A percentile compares a stretch with the other conserved stretches of the same genome.
Evolutionary conservation across 2,329 filamentous ascomycete species (phyloP).

Genomic region (Sclerotiophoma versabilis): DNA sequence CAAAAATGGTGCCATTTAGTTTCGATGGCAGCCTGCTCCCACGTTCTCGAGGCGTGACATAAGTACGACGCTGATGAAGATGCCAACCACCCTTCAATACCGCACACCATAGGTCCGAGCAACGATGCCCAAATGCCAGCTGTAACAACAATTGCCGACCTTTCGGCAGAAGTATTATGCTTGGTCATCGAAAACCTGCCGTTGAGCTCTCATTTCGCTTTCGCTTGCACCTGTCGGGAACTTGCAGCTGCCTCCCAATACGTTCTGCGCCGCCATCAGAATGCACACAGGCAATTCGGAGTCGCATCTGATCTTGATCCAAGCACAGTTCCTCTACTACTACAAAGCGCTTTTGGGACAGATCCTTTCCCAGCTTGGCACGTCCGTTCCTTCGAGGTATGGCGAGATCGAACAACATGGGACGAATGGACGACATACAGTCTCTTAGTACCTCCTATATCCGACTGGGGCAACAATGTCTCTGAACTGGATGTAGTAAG

Average conservation of each 20-base stretch:
- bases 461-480: background rate
- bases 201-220: background rate
- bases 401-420: slow-evolving; percentile 4
- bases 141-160: no score
- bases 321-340: background rate
- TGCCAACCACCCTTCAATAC: no score
- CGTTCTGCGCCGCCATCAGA: slow-evolving; percentile 1
- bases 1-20: no score
- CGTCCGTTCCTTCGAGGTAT: slow-evolving; percentile 6
- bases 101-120: no score
- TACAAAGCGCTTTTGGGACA: background rate
- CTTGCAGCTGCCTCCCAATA: background rate
- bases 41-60: no score
- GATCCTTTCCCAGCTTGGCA: slow-evolving; percentile 2
- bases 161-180: background rate
- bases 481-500: background rate
- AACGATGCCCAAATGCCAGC: no score
- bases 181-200: slow-evolving; percentile 1
- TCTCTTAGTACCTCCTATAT: background rate
- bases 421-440: background rate
- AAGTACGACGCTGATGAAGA: no score
- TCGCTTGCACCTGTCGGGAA: slow-evolving; percentile 2
- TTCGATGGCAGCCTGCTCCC: no score
- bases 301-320: slow-evolving; percentile 2
- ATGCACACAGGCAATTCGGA: background rate